Conservation (phyloP, 2,329 filamentous ascomycete genomes). For the Exophiala sp. region DNA sequence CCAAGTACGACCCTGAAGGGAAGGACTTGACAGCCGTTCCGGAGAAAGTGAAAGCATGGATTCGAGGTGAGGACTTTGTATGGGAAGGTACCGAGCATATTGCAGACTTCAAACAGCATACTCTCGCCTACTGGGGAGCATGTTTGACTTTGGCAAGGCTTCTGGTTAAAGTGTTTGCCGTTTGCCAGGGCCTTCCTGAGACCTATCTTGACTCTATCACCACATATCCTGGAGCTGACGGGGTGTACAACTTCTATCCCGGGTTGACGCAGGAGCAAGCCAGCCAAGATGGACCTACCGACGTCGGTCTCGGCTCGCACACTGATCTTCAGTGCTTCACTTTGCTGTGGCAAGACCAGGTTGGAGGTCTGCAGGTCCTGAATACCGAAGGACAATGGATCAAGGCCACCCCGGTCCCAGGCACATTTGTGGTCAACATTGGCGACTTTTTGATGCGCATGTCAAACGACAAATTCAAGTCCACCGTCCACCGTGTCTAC, state of each 20-base stretch:
- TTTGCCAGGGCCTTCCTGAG: slow-evolving; percentile 51
- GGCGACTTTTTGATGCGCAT: slow-evolving; percentile 48
- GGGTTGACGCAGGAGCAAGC: slow-evolving; percentile 33
- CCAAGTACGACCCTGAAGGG: slow-evolving; percentile 46
- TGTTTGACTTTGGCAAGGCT: slow-evolving; percentile 49
- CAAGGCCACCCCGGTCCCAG: slow-evolving; percentile 37
- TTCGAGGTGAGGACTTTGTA: slow-evolving; percentile 48
- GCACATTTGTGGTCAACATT: slow-evolving; percentile 47
- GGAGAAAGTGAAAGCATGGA: slow-evolving; percentile 38
- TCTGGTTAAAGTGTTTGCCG: slow-evolving; percentile 49
- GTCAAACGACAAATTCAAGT: slow-evolving; percentile 46
- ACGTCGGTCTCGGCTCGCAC: slow-evolving; percentile 45
- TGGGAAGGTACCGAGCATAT: slow-evolving; percentile 47
- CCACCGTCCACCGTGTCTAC: slow-evolving; percentile 51
- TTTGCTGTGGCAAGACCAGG: slow-evolving; percentile 50
- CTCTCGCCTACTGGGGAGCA: slow-evolving; percentile 45
- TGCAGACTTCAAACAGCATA: slow-evolving; percentile 45
- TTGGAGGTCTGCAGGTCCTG: slow-evolving; percentile 49
- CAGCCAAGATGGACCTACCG: slow-evolving; percentile 18
- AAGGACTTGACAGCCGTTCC: slow-evolving; percentile 41
- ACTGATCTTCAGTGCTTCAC: slow-evolving; percentile 52
- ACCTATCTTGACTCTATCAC: slow-evolving; percentile 51
- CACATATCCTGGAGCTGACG: slow-evolving; percentile 46
- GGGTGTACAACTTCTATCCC: slow-evolving; percentile 45
- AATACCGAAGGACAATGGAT: slow-evolving; percentile 37